A percentile compares a stretch with the other conserved stretches of the same genome.
phyloP scores from a whole-genome alignment of 257 asterid genomes.

The Solanum bukasovii region DNA sequence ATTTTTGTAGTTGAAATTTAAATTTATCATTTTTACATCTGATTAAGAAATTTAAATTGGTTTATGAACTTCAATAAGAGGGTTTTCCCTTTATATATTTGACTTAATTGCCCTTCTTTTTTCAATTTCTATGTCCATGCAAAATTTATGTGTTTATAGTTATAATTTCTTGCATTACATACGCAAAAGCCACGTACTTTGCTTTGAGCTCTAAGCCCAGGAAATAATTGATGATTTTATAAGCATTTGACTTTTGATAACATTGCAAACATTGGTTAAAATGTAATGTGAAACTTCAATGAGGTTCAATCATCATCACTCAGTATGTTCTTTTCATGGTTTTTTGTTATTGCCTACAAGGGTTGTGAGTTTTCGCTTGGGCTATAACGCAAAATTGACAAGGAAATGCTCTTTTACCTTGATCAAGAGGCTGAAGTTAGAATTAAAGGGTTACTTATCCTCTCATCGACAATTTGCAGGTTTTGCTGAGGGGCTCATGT shows the following conservation, averaged over 20 bases:
- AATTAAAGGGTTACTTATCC: neutral
- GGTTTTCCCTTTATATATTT: neutral
- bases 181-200: neutral
- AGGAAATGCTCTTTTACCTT: neutral
- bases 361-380: neutral
- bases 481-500: slow-evolving; percentile 68
- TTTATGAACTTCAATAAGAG: neutral
- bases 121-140: neutral
- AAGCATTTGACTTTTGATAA: neutral
- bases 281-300: neutral
- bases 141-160: neutral
- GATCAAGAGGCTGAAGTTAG: neutral
- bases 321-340: neutral
- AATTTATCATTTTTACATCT: neutral
- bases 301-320: neutral
- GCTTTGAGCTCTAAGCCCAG: neutral
- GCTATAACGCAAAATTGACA: neutral
- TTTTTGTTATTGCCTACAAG: neutral
- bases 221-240: neutral
- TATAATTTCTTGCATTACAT: neutral
- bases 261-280: neutral
- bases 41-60: neutral
- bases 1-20: neutral
- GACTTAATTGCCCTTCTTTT: neutral
- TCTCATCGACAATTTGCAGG: slow-evolving; percentile 30